These are phyloP conservation scores for Suillus bovinus DNA, from an alignment of 768 basidiomycete species.

Conservation along the genomic window DNA sequence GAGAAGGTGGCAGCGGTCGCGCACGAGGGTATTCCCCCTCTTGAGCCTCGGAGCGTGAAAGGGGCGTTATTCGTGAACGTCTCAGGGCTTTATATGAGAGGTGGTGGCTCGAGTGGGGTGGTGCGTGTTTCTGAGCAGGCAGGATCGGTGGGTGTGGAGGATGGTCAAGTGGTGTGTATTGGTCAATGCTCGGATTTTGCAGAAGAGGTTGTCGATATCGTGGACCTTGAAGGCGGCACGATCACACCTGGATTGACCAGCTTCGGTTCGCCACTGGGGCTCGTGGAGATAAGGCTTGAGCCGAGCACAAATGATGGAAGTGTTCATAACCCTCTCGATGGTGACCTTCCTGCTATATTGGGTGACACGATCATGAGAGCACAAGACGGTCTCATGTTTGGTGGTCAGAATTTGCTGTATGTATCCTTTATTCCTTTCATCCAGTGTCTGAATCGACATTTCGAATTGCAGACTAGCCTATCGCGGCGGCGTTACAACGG, in stretches of 20 bases:
- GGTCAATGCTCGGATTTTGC: conserved; percentile 40
- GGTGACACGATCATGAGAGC: conserved; percentile 58
- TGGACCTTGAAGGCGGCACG: too few relatives aligned
- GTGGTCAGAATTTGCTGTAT: conserved; percentile 69
- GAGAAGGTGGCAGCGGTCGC: conserved; percentile 62
- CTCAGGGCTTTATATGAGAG: too few relatives aligned
- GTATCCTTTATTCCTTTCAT: conserved; percentile 34
- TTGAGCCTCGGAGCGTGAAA: conserved; percentile 40
- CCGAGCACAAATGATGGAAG: conserved; percentile 69
- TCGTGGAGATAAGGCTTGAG: conserved; percentile 69
- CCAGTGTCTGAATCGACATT: not conserved
- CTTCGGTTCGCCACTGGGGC: conserved; percentile 70
- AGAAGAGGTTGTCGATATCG: too few relatives aligned
- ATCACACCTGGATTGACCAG: too few relatives aligned
- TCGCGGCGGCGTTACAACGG: conserved; percentile 64
- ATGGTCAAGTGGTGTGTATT: conserved; percentile 54
- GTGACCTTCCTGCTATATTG: conserved; percentile 45
- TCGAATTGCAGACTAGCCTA: conserved; percentile 52
- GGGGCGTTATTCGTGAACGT: conserved; percentile 70
- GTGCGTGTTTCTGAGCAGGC: conserved; percentile 27
- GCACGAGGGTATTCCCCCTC: conserved; percentile 76
- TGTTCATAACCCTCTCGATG: conserved; percentile 54
- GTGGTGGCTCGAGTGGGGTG: conserved; percentile 24
- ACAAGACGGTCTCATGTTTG: conserved; percentile 72
- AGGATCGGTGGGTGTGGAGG: conserved; percentile 38